Base-by-base conservation (phyloP, 2,329 filamentous ascomycete species). In the Sarocladiaceae sp. region DNA sequence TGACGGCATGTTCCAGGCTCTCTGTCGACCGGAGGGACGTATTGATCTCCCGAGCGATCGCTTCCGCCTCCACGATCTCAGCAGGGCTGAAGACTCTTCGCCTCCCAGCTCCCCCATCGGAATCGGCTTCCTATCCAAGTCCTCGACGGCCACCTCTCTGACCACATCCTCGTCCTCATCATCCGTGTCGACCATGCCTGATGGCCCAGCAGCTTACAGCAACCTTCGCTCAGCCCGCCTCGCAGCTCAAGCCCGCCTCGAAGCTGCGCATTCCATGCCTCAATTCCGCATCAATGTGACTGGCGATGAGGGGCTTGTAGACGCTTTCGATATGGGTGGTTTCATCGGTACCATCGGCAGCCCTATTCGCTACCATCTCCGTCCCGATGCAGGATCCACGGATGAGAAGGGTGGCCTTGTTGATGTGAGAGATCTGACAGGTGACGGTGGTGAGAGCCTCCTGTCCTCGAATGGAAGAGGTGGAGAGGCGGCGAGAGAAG, bases 1-100 rank as follows among this genome's bases (percentile, higher is more conserved):
- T 1, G 79, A 88, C 4, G 88, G 87, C 23, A 59, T 80, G 7
- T 82, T 91, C 56, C 88, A 92, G 66, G 69, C 73, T 1, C 74
- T 90, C 1, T 92, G 88, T 65, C 78, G 76, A 39, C 87, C 87
- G 1, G 70, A 76, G 3, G 78, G 79, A 26, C 73, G 74, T 26
- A 71, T 80, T 18, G 75, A 82, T 36, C 68, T 78, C 20, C 72
- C 77, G 1, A 67, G 66, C 10, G 78, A 83, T 55, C 73, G 74
- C 20, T 77, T 74, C 61, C 70, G 68, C 18, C 29, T 46, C 49
- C 25, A 48, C 40, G 20, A 51, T 49, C 33, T 44, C 37, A 13
- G 28, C 33, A 31, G 47, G 18, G 8, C 8, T 11, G 47, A 50
- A 13, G 47, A 36, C 3, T 10, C 31, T 17, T 53, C 53, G 7